phyloP scores from a whole-genome alignment of 257 asterid genomes.

The Jasminum sambac region DNA sequence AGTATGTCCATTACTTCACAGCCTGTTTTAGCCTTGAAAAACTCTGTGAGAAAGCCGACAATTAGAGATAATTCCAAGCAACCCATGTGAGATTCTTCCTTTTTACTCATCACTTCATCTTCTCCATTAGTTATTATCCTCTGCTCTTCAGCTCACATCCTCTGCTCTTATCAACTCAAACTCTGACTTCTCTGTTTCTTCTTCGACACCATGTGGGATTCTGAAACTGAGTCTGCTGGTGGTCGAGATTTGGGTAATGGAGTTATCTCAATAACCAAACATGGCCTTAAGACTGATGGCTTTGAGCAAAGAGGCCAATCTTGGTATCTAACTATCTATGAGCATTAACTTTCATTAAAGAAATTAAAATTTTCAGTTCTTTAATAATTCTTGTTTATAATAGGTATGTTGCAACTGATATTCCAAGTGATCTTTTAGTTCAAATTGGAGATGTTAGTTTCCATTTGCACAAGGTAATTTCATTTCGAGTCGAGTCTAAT shows the following conservation, averaged over 20 bases:
- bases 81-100: slow-evolving; percentile 70
- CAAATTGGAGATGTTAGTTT: slow-evolving; percentile 77
- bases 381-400: slow-evolving; percentile 18
- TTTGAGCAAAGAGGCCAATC: slow-evolving; percentile 91
- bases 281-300: slow-evolving; percentile 69
- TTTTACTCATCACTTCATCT: slow-evolving; percentile 30
- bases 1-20: slow-evolving; percentile 72
- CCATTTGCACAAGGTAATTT: slow-evolving; percentile 85
- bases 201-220: slow-evolving; percentile 72
- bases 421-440: slow-evolving; percentile 84
- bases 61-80: slow-evolving; percentile 57
- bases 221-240: slow-evolving; percentile 63
- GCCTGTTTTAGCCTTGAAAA: slow-evolving; percentile 60
- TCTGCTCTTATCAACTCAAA: slow-evolving; percentile 27
- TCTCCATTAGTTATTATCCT: slow-evolving; percentile 15
- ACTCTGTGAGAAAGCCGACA: slow-evolving; percentile 59
- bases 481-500: background rate
- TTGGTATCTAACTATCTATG: slow-evolving; percentile 45
- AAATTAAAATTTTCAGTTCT: background rate
- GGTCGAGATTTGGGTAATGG: slow-evolving; percentile 69
- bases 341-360: too few species aligned
- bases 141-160: slow-evolving; percentile 20
- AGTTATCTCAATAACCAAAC: slow-evolving; percentile 48
- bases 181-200: slow-evolving; percentile 11
- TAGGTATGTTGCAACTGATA: slow-evolving; percentile 89